Base-by-base conservation (phyloP, 2,329 filamentous ascomycete species). In the Pyrenophora tritici-repentis region DNA sequence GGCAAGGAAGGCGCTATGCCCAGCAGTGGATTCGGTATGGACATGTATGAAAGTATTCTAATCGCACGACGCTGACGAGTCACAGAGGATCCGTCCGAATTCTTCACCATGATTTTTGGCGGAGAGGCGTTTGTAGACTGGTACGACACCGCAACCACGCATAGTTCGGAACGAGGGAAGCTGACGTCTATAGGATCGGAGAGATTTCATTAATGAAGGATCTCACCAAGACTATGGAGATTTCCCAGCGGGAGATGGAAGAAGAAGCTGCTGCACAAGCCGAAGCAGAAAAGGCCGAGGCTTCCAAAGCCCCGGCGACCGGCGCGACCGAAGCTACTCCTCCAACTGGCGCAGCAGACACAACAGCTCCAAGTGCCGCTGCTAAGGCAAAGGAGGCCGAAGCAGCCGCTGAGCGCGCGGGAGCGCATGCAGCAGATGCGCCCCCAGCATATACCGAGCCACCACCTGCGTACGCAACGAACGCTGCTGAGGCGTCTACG, bases 191-290 rank as follows among this genome's bases (percentile, higher is more conserved):
- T 43, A 71, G 69, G 81, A 97, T 99, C 69, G 94, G 94, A 62
- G 94, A 99, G 81, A 96, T 99, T 64, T 94, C 90, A 42, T 85
- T 99, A 50, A 97, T 99, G 90, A 97, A 97, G 79, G 94, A 99
- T 70, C 82, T 99, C 47, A 97, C 93, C 14, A 91, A 91, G 68
- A 96, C 92, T 37, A 97, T 99, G 93, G 94, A 99, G 68, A 97
- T 99, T 62, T 92, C 91, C 16, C 93, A 91, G 86, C 82, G 89
- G 48, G 86, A 86, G 55, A 85, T 86, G 73, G 90, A 91, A 65
- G 87, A 89, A 61, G 85, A 87, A 55, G 86, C 83, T 38, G 77
- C 78, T 2, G 79, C 81, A 4, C 80, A 82, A 13, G 76, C 78
- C 16, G 77, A 80, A 70, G 62, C 63, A 10, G 63, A 63, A 31